Conservation (phyloP, 2,329 filamentous ascomycete genomes). For the Helicocarpus griseus region DNA sequence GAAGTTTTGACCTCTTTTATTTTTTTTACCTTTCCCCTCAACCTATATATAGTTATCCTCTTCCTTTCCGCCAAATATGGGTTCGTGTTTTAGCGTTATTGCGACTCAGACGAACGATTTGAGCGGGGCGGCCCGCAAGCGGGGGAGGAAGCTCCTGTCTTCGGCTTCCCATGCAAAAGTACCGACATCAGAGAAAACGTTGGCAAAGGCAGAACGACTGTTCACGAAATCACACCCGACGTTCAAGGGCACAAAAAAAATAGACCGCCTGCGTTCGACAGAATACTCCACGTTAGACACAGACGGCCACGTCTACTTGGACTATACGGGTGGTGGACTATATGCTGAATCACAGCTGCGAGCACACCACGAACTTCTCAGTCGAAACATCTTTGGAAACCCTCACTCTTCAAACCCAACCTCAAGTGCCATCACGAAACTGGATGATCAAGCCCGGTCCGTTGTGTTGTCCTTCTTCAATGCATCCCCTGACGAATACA, state of each 20-base stretch:
- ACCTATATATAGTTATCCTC: neutral
- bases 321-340: constrained; percentile 9
- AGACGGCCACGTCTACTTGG: constrained; percentile 8
- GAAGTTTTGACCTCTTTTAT: neutral
- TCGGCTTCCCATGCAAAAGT: neutral
- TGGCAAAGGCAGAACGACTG: constrained; percentile 6
- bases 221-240: constrained; percentile 7
- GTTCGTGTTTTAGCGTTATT: neutral
- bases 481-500: constrained; percentile 49
- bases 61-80: neutral
- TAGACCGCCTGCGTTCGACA: constrained; percentile 7
- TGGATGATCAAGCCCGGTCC: constrained; percentile 47
- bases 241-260: constrained; percentile 3
- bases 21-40: neutral
- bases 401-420: constrained; percentile 56
- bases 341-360: constrained; percentile 9
- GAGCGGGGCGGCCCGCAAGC: neutral
- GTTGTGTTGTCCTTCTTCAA: constrained; percentile 49
- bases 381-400: constrained; percentile 53
- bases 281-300: constrained; percentile 8
- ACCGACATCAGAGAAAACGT: neutral
- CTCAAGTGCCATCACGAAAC: constrained; percentile 47
- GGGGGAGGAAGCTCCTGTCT: neutral
- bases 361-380: constrained; percentile 13
- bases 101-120: neutral